phyloP scores from a whole-genome alignment of 139 green algal species.

The Ostreobium quekettii region DNA sequence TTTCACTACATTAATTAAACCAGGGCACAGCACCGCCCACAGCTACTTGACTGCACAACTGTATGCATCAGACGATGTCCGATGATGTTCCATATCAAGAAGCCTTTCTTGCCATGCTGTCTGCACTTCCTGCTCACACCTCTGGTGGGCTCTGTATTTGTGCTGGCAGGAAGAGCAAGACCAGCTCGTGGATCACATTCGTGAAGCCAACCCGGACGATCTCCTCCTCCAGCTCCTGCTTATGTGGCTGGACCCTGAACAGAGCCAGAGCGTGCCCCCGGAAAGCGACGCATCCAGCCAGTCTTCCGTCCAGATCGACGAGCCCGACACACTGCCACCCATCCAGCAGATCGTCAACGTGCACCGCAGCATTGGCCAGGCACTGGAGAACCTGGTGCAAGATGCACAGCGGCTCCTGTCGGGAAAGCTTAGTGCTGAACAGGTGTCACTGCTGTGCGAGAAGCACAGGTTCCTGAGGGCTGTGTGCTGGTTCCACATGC shows the following conservation, averaged over 20 bases:
- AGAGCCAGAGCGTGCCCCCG: not conserved
- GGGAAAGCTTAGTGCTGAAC: constrained; percentile 19
- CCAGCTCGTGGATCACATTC: constrained; percentile 44
- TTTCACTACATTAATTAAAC: no score
- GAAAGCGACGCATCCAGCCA: not conserved
- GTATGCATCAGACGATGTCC: no score
- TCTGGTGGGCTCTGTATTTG: not conserved
- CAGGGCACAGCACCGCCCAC: no score
- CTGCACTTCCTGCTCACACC: not conserved
- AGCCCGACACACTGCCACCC: constrained; percentile 10
- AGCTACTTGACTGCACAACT: no score
- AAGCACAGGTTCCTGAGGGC: constrained; percentile 75
- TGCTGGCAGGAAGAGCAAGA: constrained; percentile 32
- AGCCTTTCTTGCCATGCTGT: not conserved
- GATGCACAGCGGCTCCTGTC: constrained; percentile 48
- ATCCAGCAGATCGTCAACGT: constrained; percentile 71
- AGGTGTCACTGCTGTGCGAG: constrained; percentile 59
- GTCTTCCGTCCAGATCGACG: not conserved
- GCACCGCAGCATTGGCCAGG: constrained; percentile 67
- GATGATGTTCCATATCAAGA: no score
- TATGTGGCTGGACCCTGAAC: constrained; percentile 55
- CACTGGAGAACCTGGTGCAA: constrained; percentile 61
- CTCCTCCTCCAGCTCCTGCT: constrained; percentile 69
- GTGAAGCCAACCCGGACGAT: constrained; percentile 52
- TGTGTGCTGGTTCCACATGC: constrained; percentile 80